Evolutionary conservation across 2,329 filamentous ascomycete species (phyloP).

Genomic region (Penicillium concentricum): DNA sequence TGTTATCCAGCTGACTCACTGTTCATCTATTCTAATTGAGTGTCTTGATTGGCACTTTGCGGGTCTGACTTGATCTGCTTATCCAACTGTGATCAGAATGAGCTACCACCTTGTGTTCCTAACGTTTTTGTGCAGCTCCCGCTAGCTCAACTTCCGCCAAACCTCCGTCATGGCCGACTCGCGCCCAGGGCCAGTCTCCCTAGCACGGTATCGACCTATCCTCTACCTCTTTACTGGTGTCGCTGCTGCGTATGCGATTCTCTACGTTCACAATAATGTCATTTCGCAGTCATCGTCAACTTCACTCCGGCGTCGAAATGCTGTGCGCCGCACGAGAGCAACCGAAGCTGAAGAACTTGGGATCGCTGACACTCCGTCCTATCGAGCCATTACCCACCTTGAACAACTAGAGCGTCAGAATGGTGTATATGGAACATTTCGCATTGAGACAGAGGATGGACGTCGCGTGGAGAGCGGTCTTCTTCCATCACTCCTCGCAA

Average conservation of each 20-base stretch:
- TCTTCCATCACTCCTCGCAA: constrained; percentile 43
- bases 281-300: constrained; percentile 25
- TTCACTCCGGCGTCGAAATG: constrained; percentile 40
- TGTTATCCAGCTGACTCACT: neutral
- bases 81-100: constrained; percentile 11
- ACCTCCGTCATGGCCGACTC: constrained; percentile 33
- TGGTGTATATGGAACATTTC: constrained; percentile 44
- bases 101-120: constrained; percentile 12
- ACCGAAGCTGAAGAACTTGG: constrained; percentile 25
- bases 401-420: constrained; percentile 42
- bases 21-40: neutral
- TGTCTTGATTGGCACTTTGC: neutral
- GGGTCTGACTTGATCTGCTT: neutral
- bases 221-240: constrained; percentile 44
- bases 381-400: constrained; percentile 39
- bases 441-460: constrained; percentile 44
- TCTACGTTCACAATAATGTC: constrained; percentile 40
- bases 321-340: constrained; percentile 39
- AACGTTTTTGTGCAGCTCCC: constrained; percentile 15
- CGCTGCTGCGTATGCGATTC: constrained; percentile 43
- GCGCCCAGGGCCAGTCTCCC: constrained; percentile 30
- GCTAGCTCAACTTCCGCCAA: constrained; percentile 20
- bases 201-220: constrained; percentile 42
- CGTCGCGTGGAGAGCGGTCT: constrained; percentile 43
- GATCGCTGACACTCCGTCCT: constrained; percentile 34